Evolutionary conservation across 2,329 filamentous ascomycete species (phyloP).

Genomic region (Beauveria rudraprayagi): DNA sequence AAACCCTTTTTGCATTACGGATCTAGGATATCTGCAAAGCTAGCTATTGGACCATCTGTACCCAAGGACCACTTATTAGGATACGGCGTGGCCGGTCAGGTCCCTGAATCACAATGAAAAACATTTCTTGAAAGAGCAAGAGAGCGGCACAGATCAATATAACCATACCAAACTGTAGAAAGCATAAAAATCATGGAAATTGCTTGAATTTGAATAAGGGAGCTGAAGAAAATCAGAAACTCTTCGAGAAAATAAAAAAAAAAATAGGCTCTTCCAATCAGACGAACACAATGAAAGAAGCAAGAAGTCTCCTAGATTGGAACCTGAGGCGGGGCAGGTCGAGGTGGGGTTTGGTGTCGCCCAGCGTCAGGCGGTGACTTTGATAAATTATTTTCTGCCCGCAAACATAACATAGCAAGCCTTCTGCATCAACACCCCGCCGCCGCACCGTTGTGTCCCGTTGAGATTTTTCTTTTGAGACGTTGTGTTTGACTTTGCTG

Average conservation of each 20-base stretch:
- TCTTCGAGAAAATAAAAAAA: too few species aligned
- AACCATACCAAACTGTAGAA: background rate
- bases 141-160: background rate
- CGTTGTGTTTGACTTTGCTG: background rate
- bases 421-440: conserved; percentile 7
- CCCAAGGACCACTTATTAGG: background rate
- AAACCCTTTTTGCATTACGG: too few species aligned
- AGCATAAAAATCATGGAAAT: too few species aligned
- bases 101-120: background rate
- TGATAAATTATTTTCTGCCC: conserved; percentile 24
- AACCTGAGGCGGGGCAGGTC: conserved; percentile 7
- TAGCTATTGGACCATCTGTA: background rate
- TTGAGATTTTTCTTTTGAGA: background rate
- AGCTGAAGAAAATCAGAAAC: background rate
- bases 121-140: background rate
- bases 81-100: background rate
- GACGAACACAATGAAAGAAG: background rate
- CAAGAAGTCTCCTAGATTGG: conserved; percentile 1
- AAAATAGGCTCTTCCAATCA: too few species aligned
- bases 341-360: conserved; percentile 8
- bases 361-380: conserved; percentile 20
- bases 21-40: background rate
- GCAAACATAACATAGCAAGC: conserved; percentile 15
- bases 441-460: background rate
- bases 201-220: background rate